phyloP scores from a whole-genome alignment of 2,329 filamentous ascomycete species.

The Fusarium goolgardi region DNA sequence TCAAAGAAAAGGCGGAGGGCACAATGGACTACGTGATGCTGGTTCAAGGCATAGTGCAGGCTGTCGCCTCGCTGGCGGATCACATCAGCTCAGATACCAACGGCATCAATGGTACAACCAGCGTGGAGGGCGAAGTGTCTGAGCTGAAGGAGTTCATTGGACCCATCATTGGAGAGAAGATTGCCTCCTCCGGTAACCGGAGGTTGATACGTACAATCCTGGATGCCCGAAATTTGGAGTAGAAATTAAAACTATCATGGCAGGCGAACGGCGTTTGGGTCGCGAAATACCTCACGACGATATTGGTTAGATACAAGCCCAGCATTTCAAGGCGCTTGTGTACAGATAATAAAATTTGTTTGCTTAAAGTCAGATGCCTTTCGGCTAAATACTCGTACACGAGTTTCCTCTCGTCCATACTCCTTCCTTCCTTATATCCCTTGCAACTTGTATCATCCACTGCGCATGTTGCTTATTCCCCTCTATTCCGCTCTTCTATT shows the following conservation, averaged over 20 bases:
- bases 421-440: constrained; percentile 13
- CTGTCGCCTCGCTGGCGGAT: constrained; percentile 59
- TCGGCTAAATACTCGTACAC: constrained; percentile 41
- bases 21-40: constrained; percentile 67
- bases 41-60: constrained; percentile 66
- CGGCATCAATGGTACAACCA: constrained; percentile 54
- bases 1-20: constrained; percentile 63
- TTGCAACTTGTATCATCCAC: constrained; percentile 34
- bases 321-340: constrained; percentile 36
- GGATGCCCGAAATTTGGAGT: constrained; percentile 67
- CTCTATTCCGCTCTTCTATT: neutral
- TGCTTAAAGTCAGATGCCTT: constrained; percentile 42
- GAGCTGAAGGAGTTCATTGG: constrained; percentile 67
- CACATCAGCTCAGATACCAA: constrained; percentile 52
- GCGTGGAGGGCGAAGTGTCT: constrained; percentile 53
- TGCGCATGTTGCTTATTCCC: constrained; percentile 9
- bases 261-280: constrained; percentile 47
- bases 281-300: constrained; percentile 31
- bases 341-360: constrained; percentile 42
- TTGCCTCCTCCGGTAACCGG: constrained; percentile 60
- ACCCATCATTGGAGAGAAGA: constrained; percentile 62
- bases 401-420: constrained; percentile 10
- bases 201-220: constrained; percentile 63
- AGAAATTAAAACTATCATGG: constrained; percentile 17
- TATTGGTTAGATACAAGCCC: constrained; percentile 28